Evolutionary conservation across 345 rosid species (phyloP).

Genomic region (Excoecaria agallocha): DNA sequence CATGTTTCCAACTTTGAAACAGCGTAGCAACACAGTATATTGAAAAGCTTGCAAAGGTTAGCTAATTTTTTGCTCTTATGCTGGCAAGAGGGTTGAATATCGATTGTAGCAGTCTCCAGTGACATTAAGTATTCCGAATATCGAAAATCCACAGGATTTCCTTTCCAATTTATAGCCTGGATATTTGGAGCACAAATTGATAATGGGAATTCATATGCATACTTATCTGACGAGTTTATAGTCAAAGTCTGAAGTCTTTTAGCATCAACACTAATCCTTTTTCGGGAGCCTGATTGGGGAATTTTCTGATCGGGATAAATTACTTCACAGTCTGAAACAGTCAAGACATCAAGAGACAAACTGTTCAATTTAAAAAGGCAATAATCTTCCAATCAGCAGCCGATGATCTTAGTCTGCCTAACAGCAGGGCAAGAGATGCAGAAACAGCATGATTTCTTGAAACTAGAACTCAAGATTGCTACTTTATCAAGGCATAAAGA

Average conservation of each 20-base stretch:
- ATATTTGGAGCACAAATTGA: slow-evolving; percentile 8
- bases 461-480: background rate
- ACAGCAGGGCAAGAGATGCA: slow-evolving; percentile 1
- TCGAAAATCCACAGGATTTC: slow-evolving; percentile 18
- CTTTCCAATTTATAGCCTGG: slow-evolving; percentile 11
- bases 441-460: background rate
- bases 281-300: background rate
- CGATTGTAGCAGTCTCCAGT: slow-evolving; percentile 2
- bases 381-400: slow-evolving; percentile 5
- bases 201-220: slow-evolving; percentile 7
- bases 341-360: background rate
- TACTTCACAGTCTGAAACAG: slow-evolving; percentile 12
- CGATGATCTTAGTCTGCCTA: background rate
- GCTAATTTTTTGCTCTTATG: slow-evolving; percentile 13
- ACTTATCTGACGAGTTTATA: slow-evolving; percentile 4
- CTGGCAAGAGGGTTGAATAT: slow-evolving; percentile 15
- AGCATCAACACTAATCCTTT: background rate
- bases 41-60: slow-evolving; percentile 12
- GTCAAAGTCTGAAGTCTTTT: slow-evolving; percentile 1
- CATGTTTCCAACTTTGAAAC: slow-evolving; percentile 12
- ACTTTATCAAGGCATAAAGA: background rate
- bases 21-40: slow-evolving; percentile 16
- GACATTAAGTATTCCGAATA: slow-evolving; percentile 16
- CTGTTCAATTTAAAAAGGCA: slow-evolving; percentile 7
- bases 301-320: background rate